phyloP scores from a whole-genome alignment of 257 asterid species.

The Solanum stenotomum region DNA sequence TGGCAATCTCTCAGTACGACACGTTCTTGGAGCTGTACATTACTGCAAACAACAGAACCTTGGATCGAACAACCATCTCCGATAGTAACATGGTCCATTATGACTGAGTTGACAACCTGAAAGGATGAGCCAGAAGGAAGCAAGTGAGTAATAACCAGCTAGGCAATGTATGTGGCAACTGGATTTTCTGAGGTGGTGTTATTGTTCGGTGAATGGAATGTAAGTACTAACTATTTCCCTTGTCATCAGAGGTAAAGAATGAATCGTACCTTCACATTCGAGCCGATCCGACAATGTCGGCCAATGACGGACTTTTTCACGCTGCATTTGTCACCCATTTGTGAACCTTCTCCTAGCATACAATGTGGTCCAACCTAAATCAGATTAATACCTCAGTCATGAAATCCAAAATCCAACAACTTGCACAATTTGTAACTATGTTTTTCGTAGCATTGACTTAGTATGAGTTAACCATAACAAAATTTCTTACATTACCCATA shows the following conservation, averaged over 20 bases:
- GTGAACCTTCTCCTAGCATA: slow-evolving; percentile 92
- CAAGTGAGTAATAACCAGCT: background rate
- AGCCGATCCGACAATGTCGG: slow-evolving; percentile 94
- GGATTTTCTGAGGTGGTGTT: background rate
- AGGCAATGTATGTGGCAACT: background rate
- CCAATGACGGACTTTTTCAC: slow-evolving; percentile 95
- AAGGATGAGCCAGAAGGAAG: background rate
- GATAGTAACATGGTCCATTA: slow-evolving; percentile 82
- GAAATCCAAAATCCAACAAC: background rate
- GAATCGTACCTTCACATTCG: slow-evolving; percentile 86
- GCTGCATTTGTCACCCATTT: slow-evolving; percentile 96
- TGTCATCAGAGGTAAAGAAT: background rate
- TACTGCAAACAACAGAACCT: slow-evolving; percentile 86
- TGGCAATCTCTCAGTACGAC: slow-evolving; percentile 87
- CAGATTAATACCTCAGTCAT: slow-evolving; percentile 2
- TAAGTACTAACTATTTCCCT: background rate
- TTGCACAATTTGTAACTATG: background rate
- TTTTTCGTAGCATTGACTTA: background rate
- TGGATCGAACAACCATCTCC: slow-evolving; percentile 95
- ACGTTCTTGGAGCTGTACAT: slow-evolving; percentile 93
- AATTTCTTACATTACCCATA: background rate
- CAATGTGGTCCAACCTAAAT: slow-evolving; percentile 95
- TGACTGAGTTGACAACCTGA: slow-evolving; percentile 89
- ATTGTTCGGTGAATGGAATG: background rate
- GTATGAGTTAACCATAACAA: background rate